phyloP scores from a whole-genome alignment of 345 rosid species.

The Anacardium occidentale region DNA sequence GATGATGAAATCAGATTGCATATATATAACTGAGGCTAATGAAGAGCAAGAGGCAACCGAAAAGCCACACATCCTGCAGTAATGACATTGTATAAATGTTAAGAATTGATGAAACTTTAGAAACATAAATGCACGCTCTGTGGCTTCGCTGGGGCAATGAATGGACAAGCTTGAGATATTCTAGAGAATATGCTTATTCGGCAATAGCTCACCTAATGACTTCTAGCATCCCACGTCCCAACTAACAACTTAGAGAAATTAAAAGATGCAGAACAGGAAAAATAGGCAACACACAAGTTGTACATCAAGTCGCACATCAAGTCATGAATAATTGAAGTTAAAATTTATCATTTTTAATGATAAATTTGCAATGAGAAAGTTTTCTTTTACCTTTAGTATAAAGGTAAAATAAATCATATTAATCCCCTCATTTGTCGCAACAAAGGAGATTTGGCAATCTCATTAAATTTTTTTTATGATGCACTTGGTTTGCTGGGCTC shows the following conservation, averaged over 20 bases:
- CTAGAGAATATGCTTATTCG: too few species aligned
- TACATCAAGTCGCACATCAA: not conserved
- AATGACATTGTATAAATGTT: too few species aligned
- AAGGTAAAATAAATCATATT: not conserved
- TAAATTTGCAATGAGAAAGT: not conserved
- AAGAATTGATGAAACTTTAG: not conserved
- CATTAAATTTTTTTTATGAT: constrained; percentile 20
- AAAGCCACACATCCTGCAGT: too few species aligned
- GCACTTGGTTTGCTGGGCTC: constrained; percentile 34
- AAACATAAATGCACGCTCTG: not conserved
- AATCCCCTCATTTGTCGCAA: not conserved
- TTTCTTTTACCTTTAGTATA: not conserved
- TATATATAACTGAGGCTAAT: too few species aligned
- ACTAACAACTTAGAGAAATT: not conserved
- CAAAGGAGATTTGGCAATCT: not conserved
- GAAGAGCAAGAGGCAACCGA: too few species aligned
- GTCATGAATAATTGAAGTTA: not conserved
- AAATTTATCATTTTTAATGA: constrained; percentile 7
- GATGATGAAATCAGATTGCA: too few species aligned
- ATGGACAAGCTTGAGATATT: not conserved
- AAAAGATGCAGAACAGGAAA: not conserved
- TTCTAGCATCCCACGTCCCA: not conserved
- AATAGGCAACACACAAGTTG: not conserved
- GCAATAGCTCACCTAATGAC: too few species aligned
- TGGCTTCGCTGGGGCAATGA: not conserved